Evolutionary conservation across 805 yeast genomes (phyloP).

Genomic region (Candida coquimbonensis): DNA sequence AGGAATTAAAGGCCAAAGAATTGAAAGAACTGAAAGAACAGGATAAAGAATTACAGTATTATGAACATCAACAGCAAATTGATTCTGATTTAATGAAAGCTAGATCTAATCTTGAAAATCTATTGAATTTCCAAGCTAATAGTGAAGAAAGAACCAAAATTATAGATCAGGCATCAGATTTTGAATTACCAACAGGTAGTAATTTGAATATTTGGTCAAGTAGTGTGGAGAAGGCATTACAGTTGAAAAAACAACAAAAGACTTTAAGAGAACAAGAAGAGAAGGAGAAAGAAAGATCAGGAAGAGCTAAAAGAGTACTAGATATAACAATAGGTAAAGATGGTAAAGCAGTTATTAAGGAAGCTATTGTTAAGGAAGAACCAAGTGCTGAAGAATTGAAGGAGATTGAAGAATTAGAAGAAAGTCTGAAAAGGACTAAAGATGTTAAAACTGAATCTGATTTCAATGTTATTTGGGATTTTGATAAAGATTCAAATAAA

Average conservation of each 20-base stretch:
- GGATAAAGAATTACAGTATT: slow-evolving; percentile 36
- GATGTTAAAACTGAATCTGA: slow-evolving; percentile 25
- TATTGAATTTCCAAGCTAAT: slow-evolving; percentile 75
- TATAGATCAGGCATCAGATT: slow-evolving; percentile 90
- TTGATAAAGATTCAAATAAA: slow-evolving; percentile 41
- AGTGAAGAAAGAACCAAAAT: slow-evolving; percentile 87
- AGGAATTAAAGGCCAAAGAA: slow-evolving; percentile 34
- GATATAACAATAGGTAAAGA: slow-evolving; percentile 69
- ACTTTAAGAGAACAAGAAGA: slow-evolving; percentile 59
- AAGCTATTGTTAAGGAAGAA: slow-evolving; percentile 24
- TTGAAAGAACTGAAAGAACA: slow-evolving; percentile 35
- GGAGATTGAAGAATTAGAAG: slow-evolving; percentile 26
- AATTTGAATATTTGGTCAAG: slow-evolving; percentile 69
- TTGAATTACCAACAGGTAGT: slow-evolving; percentile 51
- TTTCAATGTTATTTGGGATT: slow-evolving; percentile 50
- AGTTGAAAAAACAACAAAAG: slow-evolving; percentile 79
- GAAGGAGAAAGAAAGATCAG: slow-evolving; percentile 49
- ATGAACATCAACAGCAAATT: slow-evolving; percentile 32
- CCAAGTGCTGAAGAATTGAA: slow-evolving; percentile 31
- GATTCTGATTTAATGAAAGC: slow-evolving; percentile 64
- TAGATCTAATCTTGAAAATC: slow-evolving; percentile 61
- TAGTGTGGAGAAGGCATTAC: slow-evolving; percentile 80
- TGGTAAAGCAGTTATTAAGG: slow-evolving; percentile 62
- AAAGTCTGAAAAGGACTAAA: slow-evolving; percentile 26
- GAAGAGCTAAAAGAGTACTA: slow-evolving; percentile 68